Conservation (phyloP, 1,284 basidiomycete species). For the Microbotryum saponariae region DNA sequence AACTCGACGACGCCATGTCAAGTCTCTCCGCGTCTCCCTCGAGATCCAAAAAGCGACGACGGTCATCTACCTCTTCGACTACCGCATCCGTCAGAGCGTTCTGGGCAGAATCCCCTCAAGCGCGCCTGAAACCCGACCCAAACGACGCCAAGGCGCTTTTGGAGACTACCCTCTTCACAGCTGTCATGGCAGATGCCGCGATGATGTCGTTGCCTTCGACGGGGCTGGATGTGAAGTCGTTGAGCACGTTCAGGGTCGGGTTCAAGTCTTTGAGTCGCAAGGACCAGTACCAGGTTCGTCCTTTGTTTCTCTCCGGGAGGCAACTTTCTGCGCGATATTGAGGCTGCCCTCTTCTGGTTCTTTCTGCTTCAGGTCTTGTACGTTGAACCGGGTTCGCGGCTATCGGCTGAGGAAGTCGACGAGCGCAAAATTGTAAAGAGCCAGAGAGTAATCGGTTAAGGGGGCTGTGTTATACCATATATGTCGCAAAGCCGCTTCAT, state of each 20-base stretch:
- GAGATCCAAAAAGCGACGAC: neutral
- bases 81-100: too few species aligned
- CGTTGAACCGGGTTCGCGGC: slow-evolving; percentile 13
- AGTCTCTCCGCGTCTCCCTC: neutral
- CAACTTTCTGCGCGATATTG: rapidly evolving
- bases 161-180: neutral
- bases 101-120: neutral
- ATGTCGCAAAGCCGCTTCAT: too few species aligned
- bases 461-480: too few species aligned
- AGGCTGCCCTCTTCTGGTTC: neutral
- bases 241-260: slow-evolving; percentile 32
- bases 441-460: neutral
- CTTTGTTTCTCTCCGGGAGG: neutral
- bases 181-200: neutral
- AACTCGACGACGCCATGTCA: too few species aligned
- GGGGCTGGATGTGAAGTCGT: slow-evolving; percentile 11
- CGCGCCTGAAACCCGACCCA: slow-evolving; percentile 1
- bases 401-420: slow-evolving; percentile 15
- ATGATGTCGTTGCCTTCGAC: neutral
- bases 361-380: slow-evolving; percentile 14
- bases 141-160: neutral
- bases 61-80: neutral
- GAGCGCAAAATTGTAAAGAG: slow-evolving; percentile 16
- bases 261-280: slow-evolving; percentile 28
- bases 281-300: slow-evolving; percentile 34